A percentile compares a stretch with the other conserved stretches of the same genome.
These are phyloP conservation scores for Colletotrichum karsti DNA, from an alignment of 2,329 filamentous ascomycete genomes.

Conservation along the genomic window DNA sequence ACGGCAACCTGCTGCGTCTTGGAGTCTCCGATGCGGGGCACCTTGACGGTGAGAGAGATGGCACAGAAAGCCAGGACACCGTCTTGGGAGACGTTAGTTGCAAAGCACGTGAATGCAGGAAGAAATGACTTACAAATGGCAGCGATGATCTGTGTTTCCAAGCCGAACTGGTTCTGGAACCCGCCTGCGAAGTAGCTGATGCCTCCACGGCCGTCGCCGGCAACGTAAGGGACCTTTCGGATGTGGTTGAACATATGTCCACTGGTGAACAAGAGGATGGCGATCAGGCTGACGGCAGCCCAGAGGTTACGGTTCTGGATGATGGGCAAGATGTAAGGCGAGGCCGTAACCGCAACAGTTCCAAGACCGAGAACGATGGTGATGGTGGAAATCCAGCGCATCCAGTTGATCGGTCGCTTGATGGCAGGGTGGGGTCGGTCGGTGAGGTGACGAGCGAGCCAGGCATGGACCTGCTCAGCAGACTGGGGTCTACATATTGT, in stretches of 20 bases:
- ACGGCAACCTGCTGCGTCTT: conserved; percentile 84
- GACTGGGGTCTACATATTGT: conserved; percentile 65
- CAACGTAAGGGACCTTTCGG: conserved; percentile 91
- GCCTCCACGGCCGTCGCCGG: conserved; percentile 83
- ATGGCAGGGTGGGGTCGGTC: conserved; percentile 80
- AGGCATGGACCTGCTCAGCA: conserved; percentile 81
- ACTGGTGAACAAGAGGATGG: conserved; percentile 90
- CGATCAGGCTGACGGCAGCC: conserved; percentile 88
- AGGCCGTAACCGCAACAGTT: conserved; percentile 75
- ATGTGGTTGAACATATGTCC: conserved; percentile 99
- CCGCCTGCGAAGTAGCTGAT: conserved; percentile 90
- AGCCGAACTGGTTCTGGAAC: conserved; percentile 91
- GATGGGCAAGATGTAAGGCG: conserved; percentile 82
- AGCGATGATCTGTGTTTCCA: conserved; percentile 95
- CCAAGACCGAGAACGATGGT: conserved; percentile 75
- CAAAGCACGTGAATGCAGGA: background rate
- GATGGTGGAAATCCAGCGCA: conserved; percentile 73
- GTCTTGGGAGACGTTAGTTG: conserved; percentile 55
- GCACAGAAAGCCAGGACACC: conserved; percentile 87
- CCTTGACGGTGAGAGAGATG: conserved; percentile 91
- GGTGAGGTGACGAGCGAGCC: conserved; percentile 83
- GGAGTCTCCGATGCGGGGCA: conserved; percentile 83
- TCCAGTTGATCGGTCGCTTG: conserved; percentile 86
- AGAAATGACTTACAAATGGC: conserved; percentile 80
- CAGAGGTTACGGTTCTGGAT: conserved; percentile 92